Percentiles rank a stretch among this genome's conserved stretches.
These are phyloP conservation scores for Aphanomyces astaci DNA, from an alignment of 352 stramenopile genomes.

Conservation along the genomic window DNA sequence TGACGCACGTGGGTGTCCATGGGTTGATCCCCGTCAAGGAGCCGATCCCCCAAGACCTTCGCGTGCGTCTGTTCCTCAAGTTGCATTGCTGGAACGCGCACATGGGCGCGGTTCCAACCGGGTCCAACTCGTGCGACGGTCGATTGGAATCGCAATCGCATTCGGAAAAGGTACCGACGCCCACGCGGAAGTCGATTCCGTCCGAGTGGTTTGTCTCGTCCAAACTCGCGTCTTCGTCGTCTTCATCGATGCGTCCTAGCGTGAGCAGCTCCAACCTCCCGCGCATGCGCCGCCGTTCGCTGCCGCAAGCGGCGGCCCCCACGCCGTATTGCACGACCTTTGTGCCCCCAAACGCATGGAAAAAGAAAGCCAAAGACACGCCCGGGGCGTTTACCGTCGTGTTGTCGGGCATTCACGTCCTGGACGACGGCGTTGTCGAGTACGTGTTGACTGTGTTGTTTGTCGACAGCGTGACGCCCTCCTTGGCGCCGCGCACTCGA, in stretches of 20 bases:
- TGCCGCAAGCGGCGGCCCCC: not conserved
- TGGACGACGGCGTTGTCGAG: slow-evolving; percentile 33
- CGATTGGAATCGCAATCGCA: slow-evolving; percentile 37
- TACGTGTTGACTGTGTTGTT: slow-evolving; percentile 63
- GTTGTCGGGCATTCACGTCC: slow-evolving; percentile 39
- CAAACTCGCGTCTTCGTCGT: slow-evolving; percentile 26
- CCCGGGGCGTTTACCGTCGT: slow-evolving; percentile 65
- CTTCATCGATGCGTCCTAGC: slow-evolving; percentile 3
- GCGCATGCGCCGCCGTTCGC: not conserved
- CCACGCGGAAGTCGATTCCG: slow-evolving; percentile 41
- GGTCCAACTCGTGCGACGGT: slow-evolving; percentile 68
- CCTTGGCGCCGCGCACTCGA: slow-evolving; percentile 23
- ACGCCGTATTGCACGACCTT: slow-evolving; percentile 50
- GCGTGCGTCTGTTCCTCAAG: slow-evolving; percentile 62
- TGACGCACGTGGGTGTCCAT: slow-evolving; percentile 62
- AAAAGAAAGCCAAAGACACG: slow-evolving; percentile 29
- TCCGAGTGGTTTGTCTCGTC: slow-evolving; percentile 54
- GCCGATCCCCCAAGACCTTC: slow-evolving; percentile 50
- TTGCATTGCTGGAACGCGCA: slow-evolving; percentile 38
- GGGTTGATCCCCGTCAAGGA: slow-evolving; percentile 46
- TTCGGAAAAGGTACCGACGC: not conserved
- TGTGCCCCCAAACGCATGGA: slow-evolving; percentile 45
- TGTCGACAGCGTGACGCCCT: slow-evolving; percentile 33
- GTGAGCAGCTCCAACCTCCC: not conserved
- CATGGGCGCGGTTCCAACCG: slow-evolving; percentile 40